Evolutionary conservation across 306 rosid species (phyloP), one percentile per base, ranked within the genome.

Genomic region (Quercus cerris): DNA sequence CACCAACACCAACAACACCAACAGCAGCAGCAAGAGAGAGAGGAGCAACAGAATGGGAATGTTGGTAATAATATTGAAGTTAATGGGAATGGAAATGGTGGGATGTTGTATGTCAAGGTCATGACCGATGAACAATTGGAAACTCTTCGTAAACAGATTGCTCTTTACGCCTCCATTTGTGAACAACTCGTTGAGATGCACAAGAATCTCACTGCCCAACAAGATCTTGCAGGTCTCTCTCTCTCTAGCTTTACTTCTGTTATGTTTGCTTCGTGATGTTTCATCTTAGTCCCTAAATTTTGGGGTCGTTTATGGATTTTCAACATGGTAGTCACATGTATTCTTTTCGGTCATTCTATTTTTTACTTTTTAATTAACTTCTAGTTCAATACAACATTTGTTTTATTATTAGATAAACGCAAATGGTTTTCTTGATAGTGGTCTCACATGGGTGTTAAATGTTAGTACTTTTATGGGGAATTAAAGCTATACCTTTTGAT

Each of bases 101-200:
- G 91, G 25, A 79, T 79, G 54, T 74, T 88, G 88, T 91, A 85
- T 78, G 96, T 95, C 63, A 91, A 93, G 66, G 99, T 95, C 14
- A 95, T 95, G 99, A 95, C 99, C 3, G 99, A 95, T 80, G 98
- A 90, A 17, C 99, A 95, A 69, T 81, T 95, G 81, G 98, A 95
- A 71, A 93, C 98, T 77, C 92, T 95, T 4, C 82, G 99, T 64
- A 86, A 95, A 77, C 98, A 95, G 69, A 95, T 95, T 64, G 91
- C 98, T 0, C 89, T 87, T 71, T 95, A 95, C 83, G 91, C 88
- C 59, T 71, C 92, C 75, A 93, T 95, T 25, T 95, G 94, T 27
- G 97, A 95, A 20, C 94, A 90, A 70, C 97, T 95, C 2, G 89
- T 95, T 72, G 88, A 93, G 86, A 88, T 93, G 96, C 99, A 95